These are phyloP conservation scores for Starmerella bombi DNA, from an alignment of 805 yeast genomes.

Conservation along the genomic window DNA sequence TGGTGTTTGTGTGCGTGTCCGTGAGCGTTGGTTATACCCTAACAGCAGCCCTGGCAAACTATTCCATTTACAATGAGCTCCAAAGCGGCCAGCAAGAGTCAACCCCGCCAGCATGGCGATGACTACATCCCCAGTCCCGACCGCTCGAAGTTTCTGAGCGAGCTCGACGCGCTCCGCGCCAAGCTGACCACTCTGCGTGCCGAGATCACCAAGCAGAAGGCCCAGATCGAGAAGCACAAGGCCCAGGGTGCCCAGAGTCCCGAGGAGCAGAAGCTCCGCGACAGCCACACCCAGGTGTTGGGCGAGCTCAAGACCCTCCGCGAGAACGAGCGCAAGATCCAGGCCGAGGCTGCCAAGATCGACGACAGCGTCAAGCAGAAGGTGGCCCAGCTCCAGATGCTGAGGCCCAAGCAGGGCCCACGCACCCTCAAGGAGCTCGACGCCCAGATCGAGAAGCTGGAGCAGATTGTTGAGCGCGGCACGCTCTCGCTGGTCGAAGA, in stretches of 20 bases:
- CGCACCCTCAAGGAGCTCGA: conserved; percentile 31
- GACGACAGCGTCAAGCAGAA: conserved; percentile 65
- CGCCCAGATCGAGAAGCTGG: conserved; percentile 35
- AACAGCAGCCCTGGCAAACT: no score
- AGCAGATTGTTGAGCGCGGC: conserved; percentile 65
- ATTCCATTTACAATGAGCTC: neutral
- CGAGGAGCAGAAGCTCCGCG: conserved; percentile 42
- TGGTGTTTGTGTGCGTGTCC: no score
- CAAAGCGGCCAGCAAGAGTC: neutral
- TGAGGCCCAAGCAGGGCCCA: conserved; percentile 57
- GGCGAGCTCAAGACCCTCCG: conserved; percentile 31
- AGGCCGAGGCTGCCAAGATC: conserved; percentile 55
- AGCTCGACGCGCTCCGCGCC: conserved; percentile 23
- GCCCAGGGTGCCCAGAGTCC: conserved; percentile 12
- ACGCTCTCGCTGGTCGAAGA: conserved; percentile 79
- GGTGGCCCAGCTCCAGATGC: conserved; percentile 57
- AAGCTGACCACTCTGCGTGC: conserved; percentile 23
- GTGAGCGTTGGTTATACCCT: no score
- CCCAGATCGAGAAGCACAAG: conserved; percentile 20
- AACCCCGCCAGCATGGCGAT: conserved; percentile 4
- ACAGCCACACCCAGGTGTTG: conserved; percentile 35
- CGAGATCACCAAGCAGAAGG: conserved; percentile 20
- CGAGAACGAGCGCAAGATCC: conserved; percentile 32
- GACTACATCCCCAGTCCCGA: conserved; percentile 22
- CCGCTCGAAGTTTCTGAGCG: conserved; percentile 23